Conservation (phyloP, 1,284 basidiomycete species). For the Tilletia walkeri region DNA sequence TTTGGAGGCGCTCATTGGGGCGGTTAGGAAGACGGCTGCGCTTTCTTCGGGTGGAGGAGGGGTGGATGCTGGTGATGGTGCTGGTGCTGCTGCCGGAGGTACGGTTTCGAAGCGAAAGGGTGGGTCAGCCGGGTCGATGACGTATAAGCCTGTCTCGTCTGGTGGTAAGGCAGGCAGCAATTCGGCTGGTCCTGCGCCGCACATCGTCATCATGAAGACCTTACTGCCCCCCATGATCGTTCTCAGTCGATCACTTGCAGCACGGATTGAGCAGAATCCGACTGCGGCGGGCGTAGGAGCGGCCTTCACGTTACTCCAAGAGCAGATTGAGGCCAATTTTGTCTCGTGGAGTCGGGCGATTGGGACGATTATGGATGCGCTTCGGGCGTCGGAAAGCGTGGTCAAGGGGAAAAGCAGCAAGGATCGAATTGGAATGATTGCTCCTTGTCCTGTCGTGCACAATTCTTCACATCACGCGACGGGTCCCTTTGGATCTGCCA, state of each 20-base stretch:
- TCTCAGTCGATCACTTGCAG: conserved; percentile 46
- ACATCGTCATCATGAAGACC: conserved; percentile 39
- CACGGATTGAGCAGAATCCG: conserved; percentile 48
- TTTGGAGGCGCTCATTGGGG: conserved; percentile 41
- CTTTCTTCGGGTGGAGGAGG: conserved; percentile 16
- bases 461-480: background rate
- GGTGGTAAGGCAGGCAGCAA: background rate
- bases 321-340: conserved; percentile 48
- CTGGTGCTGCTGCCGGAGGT: conserved; percentile 11
- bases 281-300: conserved; percentile 49
- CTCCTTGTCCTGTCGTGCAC: background rate
- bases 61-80: background rate
- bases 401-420: conserved; percentile 39
- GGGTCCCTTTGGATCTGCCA: background rate
- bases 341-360: conserved; percentile 41
- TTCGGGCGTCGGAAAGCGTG: conserved; percentile 35
- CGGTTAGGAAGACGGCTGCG: conserved; percentile 34
- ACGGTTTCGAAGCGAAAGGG: conserved; percentile 27
- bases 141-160: conserved; percentile 22
- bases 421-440: conserved; percentile 15
- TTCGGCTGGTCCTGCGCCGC: conserved; percentile 22
- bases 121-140: conserved; percentile 26
- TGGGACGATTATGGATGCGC: conserved; percentile 29
- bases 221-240: conserved; percentile 49
- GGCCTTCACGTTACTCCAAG: conserved; percentile 37